Conservation (phyloP, 1,139 yeast species). For the Yueomyces sp. region DNA sequence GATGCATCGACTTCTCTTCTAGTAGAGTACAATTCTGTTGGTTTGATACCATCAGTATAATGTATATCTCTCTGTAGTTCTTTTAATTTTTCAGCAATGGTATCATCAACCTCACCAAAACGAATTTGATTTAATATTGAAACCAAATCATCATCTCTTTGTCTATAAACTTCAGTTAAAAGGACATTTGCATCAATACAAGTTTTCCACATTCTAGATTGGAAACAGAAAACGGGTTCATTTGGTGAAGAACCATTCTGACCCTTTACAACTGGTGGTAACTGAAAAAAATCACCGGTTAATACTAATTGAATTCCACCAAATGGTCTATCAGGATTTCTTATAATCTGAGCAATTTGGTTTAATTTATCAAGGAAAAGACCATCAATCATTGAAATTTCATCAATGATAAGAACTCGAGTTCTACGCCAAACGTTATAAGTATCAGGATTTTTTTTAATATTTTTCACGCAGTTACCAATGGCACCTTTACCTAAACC, state of each 20-base stretch:
- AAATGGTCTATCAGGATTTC: conserved; percentile 41
- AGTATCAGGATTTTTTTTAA: conserved; percentile 34
- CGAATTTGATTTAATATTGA: conserved; percentile 67
- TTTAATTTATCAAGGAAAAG: conserved; percentile 52
- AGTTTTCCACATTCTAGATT: conserved; percentile 42
- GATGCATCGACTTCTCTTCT: conserved; percentile 64
- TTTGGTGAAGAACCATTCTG: conserved; percentile 4
- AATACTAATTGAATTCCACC: conserved; percentile 74
- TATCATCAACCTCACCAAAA: conserved; percentile 43
- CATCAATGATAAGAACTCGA: conserved; percentile 64
- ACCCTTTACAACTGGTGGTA: conserved; percentile 60
- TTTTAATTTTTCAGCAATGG: conserved; percentile 34
- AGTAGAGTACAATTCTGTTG: conserved; percentile 71
- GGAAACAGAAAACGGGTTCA: conserved; percentile 40
- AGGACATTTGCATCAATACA: conserved; percentile 44
- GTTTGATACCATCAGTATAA: conserved; percentile 64
- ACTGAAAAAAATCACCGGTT: conserved; percentile 77
- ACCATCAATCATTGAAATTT: conserved; percentile 75
- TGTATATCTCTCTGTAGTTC: conserved; percentile 38
- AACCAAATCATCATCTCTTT: conserved; percentile 51
- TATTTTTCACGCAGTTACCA: conserved; percentile 31
- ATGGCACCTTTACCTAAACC: conserved; percentile 55
- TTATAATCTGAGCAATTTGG: conserved; percentile 40
- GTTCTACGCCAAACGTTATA: conserved; percentile 46
- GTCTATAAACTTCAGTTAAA: conserved; percentile 57